Percentiles rank a stretch among this genome's conserved stretches.
These are phyloP conservation scores for Yamadazyma blattariae DNA, from an alignment of 1,139 yeast species.

Conservation along the genomic window DNA sequence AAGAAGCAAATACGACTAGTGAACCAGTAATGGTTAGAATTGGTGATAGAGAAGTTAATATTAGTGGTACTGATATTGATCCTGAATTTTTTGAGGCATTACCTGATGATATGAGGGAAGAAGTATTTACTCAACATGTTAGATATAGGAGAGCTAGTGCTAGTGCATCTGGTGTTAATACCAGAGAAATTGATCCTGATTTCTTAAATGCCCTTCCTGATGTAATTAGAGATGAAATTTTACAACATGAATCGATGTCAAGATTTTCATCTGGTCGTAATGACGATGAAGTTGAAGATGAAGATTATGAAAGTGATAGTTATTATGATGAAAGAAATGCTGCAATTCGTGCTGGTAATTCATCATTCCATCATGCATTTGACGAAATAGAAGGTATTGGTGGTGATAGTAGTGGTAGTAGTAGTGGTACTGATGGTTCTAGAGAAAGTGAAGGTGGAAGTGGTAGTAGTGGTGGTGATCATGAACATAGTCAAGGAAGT, in stretches of 20 bases:
- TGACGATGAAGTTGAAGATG: constrained; percentile 21
- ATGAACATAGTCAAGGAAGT: constrained; percentile 1
- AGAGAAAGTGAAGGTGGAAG: too few relatives aligned
- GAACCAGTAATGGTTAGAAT: constrained; percentile 69
- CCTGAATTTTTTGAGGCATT: constrained; percentile 87
- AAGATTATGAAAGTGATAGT: constrained; percentile 14
- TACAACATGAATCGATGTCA: constrained; percentile 63
- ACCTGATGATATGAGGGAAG: constrained; percentile 92
- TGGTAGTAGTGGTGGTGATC: neutral
- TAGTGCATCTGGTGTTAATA: constrained; percentile 35
- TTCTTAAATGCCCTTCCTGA: constrained; percentile 82
- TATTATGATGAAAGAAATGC: constrained; percentile 9
- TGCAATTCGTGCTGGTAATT: constrained; percentile 9
- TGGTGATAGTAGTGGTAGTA: neutral
- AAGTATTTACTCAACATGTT: constrained; percentile 84
- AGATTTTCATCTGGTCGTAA: constrained; percentile 31
- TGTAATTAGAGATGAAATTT: constrained; percentile 66
- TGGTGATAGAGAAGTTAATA: constrained; percentile 79
- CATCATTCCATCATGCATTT: constrained; percentile 7
- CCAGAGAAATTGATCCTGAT: constrained; percentile 75
- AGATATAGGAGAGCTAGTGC: constrained; percentile 65
- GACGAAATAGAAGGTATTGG: constrained; percentile 8
- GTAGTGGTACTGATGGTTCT: constrained; percentile 2
- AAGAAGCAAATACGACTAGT: constrained; percentile 2
- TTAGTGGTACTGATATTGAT: constrained; percentile 87